Evolutionary conservation across 2,329 filamentous ascomycete genomes (phyloP).

Genomic region (Pseudogymnoascus sp.): DNA sequence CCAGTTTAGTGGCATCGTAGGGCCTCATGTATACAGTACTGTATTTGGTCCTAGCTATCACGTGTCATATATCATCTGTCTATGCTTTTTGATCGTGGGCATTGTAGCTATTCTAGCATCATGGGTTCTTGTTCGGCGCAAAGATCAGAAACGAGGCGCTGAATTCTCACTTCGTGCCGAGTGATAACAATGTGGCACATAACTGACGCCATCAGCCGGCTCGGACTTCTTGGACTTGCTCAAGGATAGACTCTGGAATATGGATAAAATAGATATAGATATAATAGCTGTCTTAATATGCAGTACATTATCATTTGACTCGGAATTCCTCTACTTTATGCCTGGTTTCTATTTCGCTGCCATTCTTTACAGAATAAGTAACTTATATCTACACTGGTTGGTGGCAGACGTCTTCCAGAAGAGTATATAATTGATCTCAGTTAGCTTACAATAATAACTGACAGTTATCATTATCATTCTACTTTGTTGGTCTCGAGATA

Average conservation of each 20-base stretch:
- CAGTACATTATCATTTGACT: not conserved
- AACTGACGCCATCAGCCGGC: not conserved
- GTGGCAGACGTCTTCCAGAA: too few relatives aligned
- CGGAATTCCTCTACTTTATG: not conserved
- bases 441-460: too few relatives aligned
- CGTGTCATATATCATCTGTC: constrained; percentile 32
- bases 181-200: not conserved
- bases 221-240: not conserved
- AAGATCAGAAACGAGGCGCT: constrained; percentile 15
- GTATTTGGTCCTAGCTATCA: constrained; percentile 35
- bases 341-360: not conserved
- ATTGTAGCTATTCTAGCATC: constrained; percentile 24
- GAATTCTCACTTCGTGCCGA: not conserved
- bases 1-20: constrained; percentile 36
- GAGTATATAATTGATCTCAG: too few relatives aligned
- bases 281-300: not conserved
- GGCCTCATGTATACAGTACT: constrained; percentile 35
- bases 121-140: constrained; percentile 24
- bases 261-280: not conserved
- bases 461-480: too few relatives aligned
- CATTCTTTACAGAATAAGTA: not conserved
- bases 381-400: too few relatives aligned
- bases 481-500: too few relatives aligned
- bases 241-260: not conserved
- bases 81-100: constrained; percentile 26